A percentile compares a stretch with the other conserved stretches of the same genome.
These are phyloP conservation scores for Neodidymelliopsis sp. DNA, from an alignment of 2,329 filamentous ascomycete genomes.

Conservation along the genomic window DNA sequence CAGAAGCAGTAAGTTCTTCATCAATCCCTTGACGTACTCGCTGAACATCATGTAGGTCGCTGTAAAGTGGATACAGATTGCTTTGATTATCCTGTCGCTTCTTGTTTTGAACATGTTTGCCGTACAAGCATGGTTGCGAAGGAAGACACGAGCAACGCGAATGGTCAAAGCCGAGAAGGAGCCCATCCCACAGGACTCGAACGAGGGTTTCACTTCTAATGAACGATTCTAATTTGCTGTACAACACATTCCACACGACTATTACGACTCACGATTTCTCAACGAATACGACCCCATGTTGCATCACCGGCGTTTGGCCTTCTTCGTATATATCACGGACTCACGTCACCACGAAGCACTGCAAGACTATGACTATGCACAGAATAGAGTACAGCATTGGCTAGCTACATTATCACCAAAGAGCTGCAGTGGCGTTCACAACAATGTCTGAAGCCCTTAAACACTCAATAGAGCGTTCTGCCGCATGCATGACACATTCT, in stretches of 20 bases:
- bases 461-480: background rate
- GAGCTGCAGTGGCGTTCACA: background rate
- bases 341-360: background rate
- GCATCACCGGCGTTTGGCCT: conserved; percentile 9
- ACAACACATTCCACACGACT: background rate
- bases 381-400: no score
- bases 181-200: conserved; percentile 10
- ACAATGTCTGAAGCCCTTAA: background rate
- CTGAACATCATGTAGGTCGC: conserved; percentile 22
- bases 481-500: background rate
- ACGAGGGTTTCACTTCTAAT: conserved; percentile 4
- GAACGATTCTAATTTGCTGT: background rate
- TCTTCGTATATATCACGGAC: background rate
- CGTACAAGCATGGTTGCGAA: conserved; percentile 32
- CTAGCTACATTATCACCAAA: background rate
- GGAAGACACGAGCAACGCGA: conserved; percentile 24
- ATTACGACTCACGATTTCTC: conserved; percentile 8
- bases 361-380: background rate
- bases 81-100: conserved; percentile 29
- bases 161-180: conserved; percentile 8
- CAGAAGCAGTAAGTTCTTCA: conserved; percentile 34
- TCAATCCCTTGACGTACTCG: background rate
- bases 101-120: conserved; percentile 33
- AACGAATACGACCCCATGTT: background rate
- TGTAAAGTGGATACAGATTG: conserved; percentile 41